These are phyloP conservation scores for Phytophthora pisi DNA, from an alignment of 352 stramenopile genomes.

Conservation along the genomic window DNA sequence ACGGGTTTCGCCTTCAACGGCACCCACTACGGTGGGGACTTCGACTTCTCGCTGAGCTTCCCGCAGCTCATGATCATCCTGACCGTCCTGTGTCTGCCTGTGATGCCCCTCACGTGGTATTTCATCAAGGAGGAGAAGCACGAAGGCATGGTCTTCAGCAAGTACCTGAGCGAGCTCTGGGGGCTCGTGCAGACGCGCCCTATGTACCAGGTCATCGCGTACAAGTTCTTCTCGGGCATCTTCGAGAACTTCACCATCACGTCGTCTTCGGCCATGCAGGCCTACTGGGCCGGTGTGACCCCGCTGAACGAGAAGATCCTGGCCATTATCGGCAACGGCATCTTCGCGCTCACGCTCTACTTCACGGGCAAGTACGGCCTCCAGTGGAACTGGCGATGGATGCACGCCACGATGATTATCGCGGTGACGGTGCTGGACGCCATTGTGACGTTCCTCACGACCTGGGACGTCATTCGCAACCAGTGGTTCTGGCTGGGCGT, in stretches of 20 bases:
- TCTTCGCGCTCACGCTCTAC: slow-evolving; percentile 40
- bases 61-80: slow-evolving; percentile 44
- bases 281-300: slow-evolving; percentile 43
- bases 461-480: slow-evolving; percentile 49
- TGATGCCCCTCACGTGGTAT: slow-evolving; percentile 53
- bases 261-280: slow-evolving; percentile 38
- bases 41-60: slow-evolving; percentile 49
- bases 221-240: slow-evolving; percentile 51
- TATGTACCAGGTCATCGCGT: slow-evolving; percentile 58
- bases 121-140: slow-evolving; percentile 56
- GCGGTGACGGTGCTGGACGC: slow-evolving; percentile 36
- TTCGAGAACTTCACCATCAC: slow-evolving; percentile 46
- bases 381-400: slow-evolving; percentile 47
- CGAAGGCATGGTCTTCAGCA: slow-evolving; percentile 34
- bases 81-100: slow-evolving; percentile 32
- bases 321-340: slow-evolving; percentile 32
- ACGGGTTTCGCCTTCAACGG: slow-evolving; percentile 53
- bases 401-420: slow-evolving; percentile 37
- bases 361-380: slow-evolving; percentile 43
- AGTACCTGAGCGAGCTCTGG: slow-evolving; percentile 49
- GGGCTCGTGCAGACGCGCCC: slow-evolving; percentile 40
- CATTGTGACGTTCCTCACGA: slow-evolving; percentile 37
- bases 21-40: slow-evolving; percentile 47
- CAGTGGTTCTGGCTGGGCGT: slow-evolving; percentile 56
- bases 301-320: slow-evolving; percentile 39